Conservation (phyloP, 176 grass and related monocot species). For the Thinopyrum elongatum region DNA sequence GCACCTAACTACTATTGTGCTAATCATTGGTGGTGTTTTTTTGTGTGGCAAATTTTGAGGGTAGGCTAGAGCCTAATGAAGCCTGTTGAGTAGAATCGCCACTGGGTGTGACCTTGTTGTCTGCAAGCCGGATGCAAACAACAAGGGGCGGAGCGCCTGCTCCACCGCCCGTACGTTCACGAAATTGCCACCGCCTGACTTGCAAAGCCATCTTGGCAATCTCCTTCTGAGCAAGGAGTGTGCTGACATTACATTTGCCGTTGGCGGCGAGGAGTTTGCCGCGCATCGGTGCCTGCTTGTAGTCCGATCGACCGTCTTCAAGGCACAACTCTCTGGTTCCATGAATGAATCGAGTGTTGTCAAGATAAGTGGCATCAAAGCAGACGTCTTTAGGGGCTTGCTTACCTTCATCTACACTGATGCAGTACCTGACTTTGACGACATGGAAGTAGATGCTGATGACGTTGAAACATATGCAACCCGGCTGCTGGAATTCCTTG, state of each 20-base stretch:
- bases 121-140: too few species aligned
- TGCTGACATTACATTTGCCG: background rate
- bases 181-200: background rate
- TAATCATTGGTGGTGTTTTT: too few species aligned
- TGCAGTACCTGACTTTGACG: background rate
- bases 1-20: too few species aligned
- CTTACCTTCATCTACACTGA: background rate
- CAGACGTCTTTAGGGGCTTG: background rate
- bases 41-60: too few species aligned
- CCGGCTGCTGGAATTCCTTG: background rate
- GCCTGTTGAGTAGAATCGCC: too few species aligned
- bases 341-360: background rate
- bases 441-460: too few species aligned
- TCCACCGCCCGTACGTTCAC: background rate
- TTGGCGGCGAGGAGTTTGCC: background rate
- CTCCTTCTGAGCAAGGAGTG: background rate
- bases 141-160: too few species aligned
- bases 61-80: too few species aligned
- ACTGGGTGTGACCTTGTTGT: too few species aligned
- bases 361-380: background rate
- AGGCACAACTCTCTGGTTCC: background rate
- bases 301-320: background rate
- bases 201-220: background rate
- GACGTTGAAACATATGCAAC: background rate
- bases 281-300: background rate